A percentile compares a stretch with the other conserved stretches of the same genome.
These are phyloP conservation scores for Stropharia rugosoannulata DNA, from an alignment of 768 basidiomycete genomes.

Conservation along the genomic window DNA sequence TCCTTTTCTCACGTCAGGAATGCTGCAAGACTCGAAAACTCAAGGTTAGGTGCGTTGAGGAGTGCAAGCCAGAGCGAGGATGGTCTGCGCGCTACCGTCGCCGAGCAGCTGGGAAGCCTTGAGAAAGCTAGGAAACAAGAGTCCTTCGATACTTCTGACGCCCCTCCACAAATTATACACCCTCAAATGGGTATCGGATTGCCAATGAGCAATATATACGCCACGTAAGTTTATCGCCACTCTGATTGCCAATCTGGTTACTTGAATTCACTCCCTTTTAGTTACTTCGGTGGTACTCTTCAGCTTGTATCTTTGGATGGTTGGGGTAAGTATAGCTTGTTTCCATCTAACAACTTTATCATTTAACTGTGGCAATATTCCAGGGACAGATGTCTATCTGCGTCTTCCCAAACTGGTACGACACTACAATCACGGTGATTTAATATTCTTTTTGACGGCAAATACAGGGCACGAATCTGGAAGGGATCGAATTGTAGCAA, in stretches of 20 bases:
- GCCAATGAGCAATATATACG: slow-evolving; percentile 88
- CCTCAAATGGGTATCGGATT: slow-evolving; percentile 78
- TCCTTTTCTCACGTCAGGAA: slow-evolving; percentile 89
- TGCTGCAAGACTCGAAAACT: slow-evolving; percentile 62
- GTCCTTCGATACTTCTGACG: slow-evolving; percentile 37
- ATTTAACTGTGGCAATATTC: slow-evolving; percentile 1
- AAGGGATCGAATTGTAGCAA: slow-evolving; percentile 73
- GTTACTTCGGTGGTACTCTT: slow-evolving; percentile 82
- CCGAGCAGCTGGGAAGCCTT: slow-evolving; percentile 69
- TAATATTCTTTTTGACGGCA: background rate
- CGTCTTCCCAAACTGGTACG: slow-evolving; percentile 78
- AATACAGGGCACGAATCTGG: slow-evolving; percentile 76
- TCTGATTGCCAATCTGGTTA: background rate
- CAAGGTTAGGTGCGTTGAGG: slow-evolving; percentile 68
- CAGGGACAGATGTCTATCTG: slow-evolving; percentile 83
- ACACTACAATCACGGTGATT: slow-evolving; percentile 6
- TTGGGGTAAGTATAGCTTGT: slow-evolving; percentile 58
- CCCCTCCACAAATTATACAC: slow-evolving; percentile 46
- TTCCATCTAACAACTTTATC: background rate
- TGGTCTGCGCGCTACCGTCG: slow-evolving; percentile 76
- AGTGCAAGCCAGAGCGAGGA: slow-evolving; percentile 55
- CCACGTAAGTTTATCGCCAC: slow-evolving; percentile 45
- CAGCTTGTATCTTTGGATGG: slow-evolving; percentile 80
- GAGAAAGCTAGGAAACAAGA: slow-evolving; percentile 27
- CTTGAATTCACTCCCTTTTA: slow-evolving; percentile 22